Base-by-base conservation (phyloP, 176 grass and related monocot species). In the Tuctoria greenei region DNA sequence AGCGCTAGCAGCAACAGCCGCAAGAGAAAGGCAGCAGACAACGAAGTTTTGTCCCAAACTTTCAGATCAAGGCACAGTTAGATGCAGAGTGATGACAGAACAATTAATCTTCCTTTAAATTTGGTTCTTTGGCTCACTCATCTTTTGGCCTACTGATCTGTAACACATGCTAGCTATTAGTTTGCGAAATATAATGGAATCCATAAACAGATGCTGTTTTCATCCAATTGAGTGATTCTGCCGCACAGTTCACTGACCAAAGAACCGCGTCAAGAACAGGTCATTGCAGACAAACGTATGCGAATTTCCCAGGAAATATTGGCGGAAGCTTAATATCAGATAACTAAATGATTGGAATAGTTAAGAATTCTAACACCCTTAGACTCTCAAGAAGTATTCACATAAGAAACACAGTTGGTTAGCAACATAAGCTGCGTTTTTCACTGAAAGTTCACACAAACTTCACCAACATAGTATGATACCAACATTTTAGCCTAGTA, bases 21-120 rank as follows among this genome's bases (percentile, higher is more conserved):
- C 46, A 98, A 98, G 76, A 93, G 95, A 73, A 90, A 88, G 75
- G 83, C 64, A 71, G 56, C 61, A 52, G 86, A 88, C 67, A 82
- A 82, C 4, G 79, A 79, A 81, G 72, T 88, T 65, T 79, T 66
- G 62, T 71, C 79, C 57, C 72, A 90, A 81, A 84, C 5, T 4
- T 18, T 59, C 66, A 87, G 95, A 82, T 71, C 76, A 81, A 94
- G 82, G 73, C 86, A 84, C 55, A 79, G 62, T 87, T 79, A 70
- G 56, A 38, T 41, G 75, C 31, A 76, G n/a, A 71, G 58, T 65
- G 37, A 74, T 46, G 55, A 43, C 46, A 69, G 67, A 64, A 75
- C 69, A 69, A 28, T 21, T 31, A 25, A 63, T 42, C 26, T 26
- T 57, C 42, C 18, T 60, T 43, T 45, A 45, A 26, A 26, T 24